Base-by-base conservation (phyloP, 192 early-diverging fungal genomes). In the Coemansia sp. region DNA sequence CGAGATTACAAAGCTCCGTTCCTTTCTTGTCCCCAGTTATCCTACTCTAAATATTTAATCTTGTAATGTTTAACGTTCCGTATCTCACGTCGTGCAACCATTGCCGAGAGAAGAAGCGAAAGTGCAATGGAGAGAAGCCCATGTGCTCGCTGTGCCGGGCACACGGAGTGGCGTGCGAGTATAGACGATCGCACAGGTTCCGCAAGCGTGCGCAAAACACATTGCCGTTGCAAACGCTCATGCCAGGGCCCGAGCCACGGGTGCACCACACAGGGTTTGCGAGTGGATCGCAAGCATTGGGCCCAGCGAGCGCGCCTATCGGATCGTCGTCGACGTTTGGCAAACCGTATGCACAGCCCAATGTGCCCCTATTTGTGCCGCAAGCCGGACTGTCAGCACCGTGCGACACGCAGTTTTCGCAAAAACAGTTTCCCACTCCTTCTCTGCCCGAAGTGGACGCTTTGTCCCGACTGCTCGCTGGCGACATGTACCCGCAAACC, bases 41-140 rank as follows among this genome's bases (percentile, higher is more conserved):
- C 41, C 24, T 53, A 24, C 22, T 32, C 8, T 21, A 21, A 21
- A 21, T 51, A 52, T 50, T 57, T 45, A 19, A 58, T 51, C 45
- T 43, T 59, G 12, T 4, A 38, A 79, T 79, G 76, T 63, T 69
- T 43, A 72, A 63, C 19, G 37, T 81, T 11, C 79, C 69, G 0
- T 72, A 64, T 14, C 60, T 81, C 15, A 81, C 69, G 21, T 75
- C 81, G 32, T 83, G 81, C 50, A 73, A 83, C 65, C 69, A 75
- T 45, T 83, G 81, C 72, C 41, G 81, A 29, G 67, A 74, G 45
- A 78, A 79, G 62, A 83, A 83, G 66, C 72, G 74, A 72, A 78
- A 79, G 69, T 83, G 81, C 73, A 68, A 74, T 50, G 72, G 76
- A 49, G 69, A 71, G 41, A 62, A 56, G 17, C 81, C 81, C 1